phyloP scores from a whole-genome alignment of 192 early-diverging fungal species.

The Rhizophagus clarus region DNA sequence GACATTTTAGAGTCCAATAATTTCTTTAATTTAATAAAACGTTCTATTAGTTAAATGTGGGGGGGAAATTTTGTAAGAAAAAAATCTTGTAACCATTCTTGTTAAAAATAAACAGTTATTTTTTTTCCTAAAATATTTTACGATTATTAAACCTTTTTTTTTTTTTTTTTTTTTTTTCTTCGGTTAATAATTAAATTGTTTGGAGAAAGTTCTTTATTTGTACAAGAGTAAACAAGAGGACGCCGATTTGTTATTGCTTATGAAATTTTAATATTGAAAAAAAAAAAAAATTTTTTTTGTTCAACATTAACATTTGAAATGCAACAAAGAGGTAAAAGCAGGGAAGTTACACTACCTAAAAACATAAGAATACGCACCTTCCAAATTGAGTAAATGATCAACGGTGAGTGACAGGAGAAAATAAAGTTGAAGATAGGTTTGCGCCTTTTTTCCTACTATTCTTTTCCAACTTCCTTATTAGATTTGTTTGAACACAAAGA shows the following conservation, averaged over 20 bases:
- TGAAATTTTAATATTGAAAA: not conserved
- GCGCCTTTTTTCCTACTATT: not conserved
- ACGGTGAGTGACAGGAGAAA: not conserved
- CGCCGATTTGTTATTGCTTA: too few relatives aligned
- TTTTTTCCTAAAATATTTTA: too few relatives aligned
- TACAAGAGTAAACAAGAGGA: too few relatives aligned
- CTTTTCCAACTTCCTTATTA: not conserved
- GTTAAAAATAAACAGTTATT: not conserved
- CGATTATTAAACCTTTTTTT: too few relatives aligned
- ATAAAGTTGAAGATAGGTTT: too few relatives aligned
- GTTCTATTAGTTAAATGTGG: not conserved
- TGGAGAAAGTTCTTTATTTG: too few relatives aligned
- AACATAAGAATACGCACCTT: not conserved
- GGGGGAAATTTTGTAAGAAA: not conserved
- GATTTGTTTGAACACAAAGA: not conserved
- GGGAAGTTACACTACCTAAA: not conserved
- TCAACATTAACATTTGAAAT: not conserved
- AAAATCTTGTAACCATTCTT: not conserved
- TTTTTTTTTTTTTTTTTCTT: too few relatives aligned
- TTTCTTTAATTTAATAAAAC: not conserved
- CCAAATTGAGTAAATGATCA: not conserved
- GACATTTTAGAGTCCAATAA: not conserved
- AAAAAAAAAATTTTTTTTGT: not conserved
- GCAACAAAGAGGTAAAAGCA: not conserved
- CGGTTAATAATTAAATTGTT: too few relatives aligned